Evolutionary conservation across 1,284 basidiomycete species (phyloP).

Genomic region (Moniliophthora roreri): DNA sequence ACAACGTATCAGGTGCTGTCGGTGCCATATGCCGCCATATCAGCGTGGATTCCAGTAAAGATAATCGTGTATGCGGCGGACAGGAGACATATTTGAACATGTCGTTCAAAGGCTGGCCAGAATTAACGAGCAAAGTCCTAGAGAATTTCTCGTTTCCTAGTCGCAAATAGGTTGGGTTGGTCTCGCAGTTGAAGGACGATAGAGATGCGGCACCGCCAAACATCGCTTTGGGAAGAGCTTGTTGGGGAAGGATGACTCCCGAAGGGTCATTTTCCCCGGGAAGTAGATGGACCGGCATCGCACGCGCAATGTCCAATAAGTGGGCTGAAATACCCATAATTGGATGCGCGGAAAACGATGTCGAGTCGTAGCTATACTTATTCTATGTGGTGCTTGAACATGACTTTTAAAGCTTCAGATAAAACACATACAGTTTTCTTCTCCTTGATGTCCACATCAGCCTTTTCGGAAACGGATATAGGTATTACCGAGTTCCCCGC

Average conservation of each 20-base stretch:
- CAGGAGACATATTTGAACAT: conserved; percentile 89
- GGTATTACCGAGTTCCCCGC: conserved; percentile 83
- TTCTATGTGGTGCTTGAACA: conserved; percentile 36
- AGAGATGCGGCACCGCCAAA: conserved; percentile 71
- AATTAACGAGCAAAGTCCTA: conserved; percentile 74
- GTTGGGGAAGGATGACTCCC: conserved; percentile 89
- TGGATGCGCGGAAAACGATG: conserved; percentile 74
- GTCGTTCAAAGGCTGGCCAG: conserved; percentile 94
- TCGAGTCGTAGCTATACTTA: conserved; percentile 57
- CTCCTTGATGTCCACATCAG: conserved; percentile 47
- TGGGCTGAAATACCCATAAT: conserved; percentile 69
- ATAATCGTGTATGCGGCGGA: conserved; percentile 66
- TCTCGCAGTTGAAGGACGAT: conserved; percentile 75
- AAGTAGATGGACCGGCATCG: conserved; percentile 80
- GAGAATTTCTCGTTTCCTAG: conserved; percentile 37
- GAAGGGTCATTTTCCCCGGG: conserved; percentile 89
- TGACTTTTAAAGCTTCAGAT: conserved; percentile 10
- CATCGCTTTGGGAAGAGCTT: conserved; percentile 90
- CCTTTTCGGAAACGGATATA: conserved; percentile 31
- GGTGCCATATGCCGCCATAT: conserved; percentile 96
- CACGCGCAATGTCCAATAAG: conserved; percentile 70
- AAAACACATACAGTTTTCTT: conserved; percentile 53
- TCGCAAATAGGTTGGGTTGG: conserved; percentile 89
- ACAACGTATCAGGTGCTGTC: conserved; percentile 97
- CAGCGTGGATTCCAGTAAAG: conserved; percentile 78